phyloP scores from a whole-genome alignment of 805 yeast species.

The Diddensiella santjacobensis region DNA sequence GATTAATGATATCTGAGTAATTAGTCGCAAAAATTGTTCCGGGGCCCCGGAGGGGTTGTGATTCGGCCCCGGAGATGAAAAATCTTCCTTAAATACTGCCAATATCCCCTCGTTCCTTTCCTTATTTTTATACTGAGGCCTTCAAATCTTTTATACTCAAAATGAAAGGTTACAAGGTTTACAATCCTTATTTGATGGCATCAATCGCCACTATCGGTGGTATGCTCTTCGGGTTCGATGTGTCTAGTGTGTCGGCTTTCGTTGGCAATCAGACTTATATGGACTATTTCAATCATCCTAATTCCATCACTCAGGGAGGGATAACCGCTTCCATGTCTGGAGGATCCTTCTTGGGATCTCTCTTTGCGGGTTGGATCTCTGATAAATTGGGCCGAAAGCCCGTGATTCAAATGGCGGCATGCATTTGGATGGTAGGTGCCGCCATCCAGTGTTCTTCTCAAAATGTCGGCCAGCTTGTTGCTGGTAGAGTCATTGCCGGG shows the following conservation, averaged over 20 bases:
- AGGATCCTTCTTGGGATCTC: conserved; percentile 70
- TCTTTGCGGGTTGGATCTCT: conserved; percentile 46
- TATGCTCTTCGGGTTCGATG: conserved; percentile 71
- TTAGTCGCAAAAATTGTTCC: no score
- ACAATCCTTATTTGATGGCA: conserved; percentile 57
- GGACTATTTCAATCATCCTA: conserved; percentile 50
- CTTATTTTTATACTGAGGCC: no score
- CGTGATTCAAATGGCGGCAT: conserved; percentile 49
- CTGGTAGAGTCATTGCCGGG: conserved; percentile 60
- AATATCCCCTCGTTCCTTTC: no score
- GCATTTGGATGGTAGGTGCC: conserved; percentile 61
- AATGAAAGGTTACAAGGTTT: conserved; percentile 29
- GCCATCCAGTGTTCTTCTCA: conserved; percentile 48
- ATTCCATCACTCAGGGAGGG: conserved; percentile 60
- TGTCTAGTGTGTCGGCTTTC: conserved; percentile 71
- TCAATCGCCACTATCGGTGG: conserved; percentile 62
- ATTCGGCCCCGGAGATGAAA: no score
- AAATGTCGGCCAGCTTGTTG: conserved; percentile 43
- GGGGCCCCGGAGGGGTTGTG: no score
- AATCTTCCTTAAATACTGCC: no score
- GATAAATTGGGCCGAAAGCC: conserved; percentile 58
- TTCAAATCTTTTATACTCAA: no score
- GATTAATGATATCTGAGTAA: no score
- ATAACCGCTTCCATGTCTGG: conserved; percentile 75
- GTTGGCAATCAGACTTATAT: conserved; percentile 48